These are phyloP conservation scores for Hygrophorus russula DNA, from an alignment of 768 basidiomycete species.

Conservation along the genomic window DNA sequence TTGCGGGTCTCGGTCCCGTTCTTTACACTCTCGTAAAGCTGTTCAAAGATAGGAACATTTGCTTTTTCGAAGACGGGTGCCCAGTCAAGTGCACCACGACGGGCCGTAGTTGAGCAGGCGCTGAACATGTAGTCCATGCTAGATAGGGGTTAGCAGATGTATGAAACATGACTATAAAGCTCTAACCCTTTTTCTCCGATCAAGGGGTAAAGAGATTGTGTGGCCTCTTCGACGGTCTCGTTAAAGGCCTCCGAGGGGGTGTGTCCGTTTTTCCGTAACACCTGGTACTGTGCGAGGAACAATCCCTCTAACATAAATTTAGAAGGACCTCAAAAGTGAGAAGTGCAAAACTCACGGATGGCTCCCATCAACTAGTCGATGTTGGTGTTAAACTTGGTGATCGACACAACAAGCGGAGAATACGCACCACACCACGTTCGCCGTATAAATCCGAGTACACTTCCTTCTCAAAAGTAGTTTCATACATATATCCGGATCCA, in stretches of 20 bases:
- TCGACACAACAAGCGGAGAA: slow-evolving; percentile 2
- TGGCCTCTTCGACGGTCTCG: slow-evolving; percentile 99
- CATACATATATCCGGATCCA: slow-evolving; percentile 96
- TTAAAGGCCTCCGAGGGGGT: slow-evolving; percentile 98
- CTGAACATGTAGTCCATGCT: slow-evolving; percentile 99
- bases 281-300: slow-evolving; percentile 98
- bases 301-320: slow-evolving; percentile 61
- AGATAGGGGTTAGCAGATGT: slow-evolving; percentile 6
- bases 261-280: slow-evolving; percentile 94
- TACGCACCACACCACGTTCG: slow-evolving; percentile 95
- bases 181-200: slow-evolving; percentile 88
- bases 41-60: slow-evolving; percentile 89
- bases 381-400: slow-evolving; percentile 6
- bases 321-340: not conserved
- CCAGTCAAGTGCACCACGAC: slow-evolving; percentile 99
- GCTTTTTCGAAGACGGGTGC: slow-evolving; percentile 93
- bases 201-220: slow-evolving; percentile 94
- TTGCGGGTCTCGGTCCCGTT: slow-evolving; percentile 97
- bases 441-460: slow-evolving; percentile 99
- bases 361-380: slow-evolving; percentile 80
- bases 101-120: slow-evolving; percentile 98
- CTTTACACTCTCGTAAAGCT: slow-evolving; percentile 88
- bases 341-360: slow-evolving; percentile 49
- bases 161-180: not conserved
- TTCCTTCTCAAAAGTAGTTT: slow-evolving; percentile 99